Conservation (phyloP, 306 rosid genomes). For the Lupinus albus region DNA sequence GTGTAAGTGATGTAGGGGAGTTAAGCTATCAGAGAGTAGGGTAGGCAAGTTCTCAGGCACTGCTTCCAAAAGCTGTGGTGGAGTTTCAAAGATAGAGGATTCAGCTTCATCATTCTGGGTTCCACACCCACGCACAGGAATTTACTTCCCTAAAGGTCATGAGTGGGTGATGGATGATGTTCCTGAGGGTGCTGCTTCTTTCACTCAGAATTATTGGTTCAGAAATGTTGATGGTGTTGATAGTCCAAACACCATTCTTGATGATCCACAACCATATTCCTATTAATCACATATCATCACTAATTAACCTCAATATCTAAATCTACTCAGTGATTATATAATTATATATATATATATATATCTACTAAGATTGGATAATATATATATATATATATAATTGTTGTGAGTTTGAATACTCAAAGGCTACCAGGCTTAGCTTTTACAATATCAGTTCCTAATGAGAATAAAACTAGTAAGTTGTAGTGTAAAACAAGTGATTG, state of each 20-base stretch:
- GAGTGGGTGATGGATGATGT: slow-evolving; percentile 72
- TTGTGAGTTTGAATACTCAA: background rate
- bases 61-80: background rate
- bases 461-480: background rate
- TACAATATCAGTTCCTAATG: background rate
- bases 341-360: no score
- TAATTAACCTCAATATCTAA: background rate
- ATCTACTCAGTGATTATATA: no score
- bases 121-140: slow-evolving; percentile 72
- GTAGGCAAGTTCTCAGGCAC: slow-evolving; percentile 33
- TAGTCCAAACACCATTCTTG: slow-evolving; percentile 15
- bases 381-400: no score
- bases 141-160: slow-evolving; percentile 73
- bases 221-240: slow-evolving; percentile 63
- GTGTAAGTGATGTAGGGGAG: slow-evolving; percentile 40
- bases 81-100: slow-evolving; percentile 17
- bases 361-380: background rate
- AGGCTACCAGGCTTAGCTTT: background rate
- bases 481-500: background rate
- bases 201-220: slow-evolving; percentile 57
- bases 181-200: slow-evolving; percentile 58
- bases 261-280: slow-evolving; percentile 11
- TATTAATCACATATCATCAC: background rate
- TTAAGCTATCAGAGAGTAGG: slow-evolving; percentile 29
- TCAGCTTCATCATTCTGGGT: slow-evolving; percentile 49